Evolutionary conservation across 192 early-diverging fungal species (phyloP).

Genomic region (Coemansia javaensis): DNA sequence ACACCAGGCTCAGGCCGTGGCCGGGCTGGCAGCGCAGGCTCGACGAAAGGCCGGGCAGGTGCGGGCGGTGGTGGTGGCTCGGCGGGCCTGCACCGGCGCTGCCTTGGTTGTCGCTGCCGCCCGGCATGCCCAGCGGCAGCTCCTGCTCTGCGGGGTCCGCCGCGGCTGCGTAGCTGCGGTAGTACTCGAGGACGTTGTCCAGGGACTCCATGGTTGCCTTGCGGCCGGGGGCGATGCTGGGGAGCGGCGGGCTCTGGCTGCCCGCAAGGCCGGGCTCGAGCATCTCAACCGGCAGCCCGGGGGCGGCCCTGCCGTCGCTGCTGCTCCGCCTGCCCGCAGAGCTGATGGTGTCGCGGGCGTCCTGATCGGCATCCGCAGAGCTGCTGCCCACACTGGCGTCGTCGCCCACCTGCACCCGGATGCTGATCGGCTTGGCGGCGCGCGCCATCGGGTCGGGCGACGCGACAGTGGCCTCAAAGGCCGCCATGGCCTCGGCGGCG

Average conservation of each 20-base stretch:
- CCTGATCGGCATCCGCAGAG: too few relatives aligned
- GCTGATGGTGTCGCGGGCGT: too few relatives aligned
- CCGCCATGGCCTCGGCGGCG: conserved; percentile 5
- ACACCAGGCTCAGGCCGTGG: conserved; percentile 6
- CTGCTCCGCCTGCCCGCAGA: too few relatives aligned
- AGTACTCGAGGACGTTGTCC: conserved; percentile 48
- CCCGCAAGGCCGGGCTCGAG: too few relatives aligned
- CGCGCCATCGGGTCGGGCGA: background rate
- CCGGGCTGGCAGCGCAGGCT: background rate
- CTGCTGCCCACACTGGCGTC: too few relatives aligned
- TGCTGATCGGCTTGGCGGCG: conserved; percentile 26
- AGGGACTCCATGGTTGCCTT: conserved; percentile 43
- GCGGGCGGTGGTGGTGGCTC: background rate
- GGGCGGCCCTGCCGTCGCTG: too few relatives aligned
- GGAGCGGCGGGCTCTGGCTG: conserved; percentile 1
- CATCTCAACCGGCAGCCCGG: too few relatives aligned
- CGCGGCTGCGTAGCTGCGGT: conserved; percentile 16
- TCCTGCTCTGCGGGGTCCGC: too few relatives aligned
- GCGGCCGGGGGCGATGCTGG: conserved; percentile 13
- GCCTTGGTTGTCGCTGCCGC: background rate
- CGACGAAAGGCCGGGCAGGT: background rate
- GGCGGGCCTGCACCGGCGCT: background rate
- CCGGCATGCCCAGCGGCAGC: too few relatives aligned
- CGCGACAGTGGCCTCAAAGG: conserved; percentile 8
- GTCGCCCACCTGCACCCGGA: conserved; percentile 40